These are phyloP conservation scores for Castanea crenata DNA, from an alignment of 306 rosid genomes.

Conservation along the genomic window DNA sequence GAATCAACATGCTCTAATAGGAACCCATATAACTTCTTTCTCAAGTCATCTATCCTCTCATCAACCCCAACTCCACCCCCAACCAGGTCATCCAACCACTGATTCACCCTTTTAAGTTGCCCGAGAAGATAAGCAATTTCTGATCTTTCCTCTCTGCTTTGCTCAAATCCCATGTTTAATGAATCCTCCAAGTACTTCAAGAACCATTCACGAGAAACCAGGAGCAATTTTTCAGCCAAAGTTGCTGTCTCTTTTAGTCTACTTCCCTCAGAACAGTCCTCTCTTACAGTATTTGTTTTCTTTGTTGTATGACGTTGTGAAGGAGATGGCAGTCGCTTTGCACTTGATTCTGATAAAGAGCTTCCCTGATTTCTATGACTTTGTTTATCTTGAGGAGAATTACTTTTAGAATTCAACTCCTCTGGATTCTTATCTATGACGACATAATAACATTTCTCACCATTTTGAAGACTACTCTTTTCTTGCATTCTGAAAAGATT, in stretches of 20 bases:
- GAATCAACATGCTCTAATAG: conserved; percentile 50
- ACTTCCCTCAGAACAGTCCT: conserved; percentile 30
- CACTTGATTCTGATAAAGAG: conserved; percentile 20
- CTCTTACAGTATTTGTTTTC: conserved; percentile 29
- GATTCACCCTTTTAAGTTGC: conserved; percentile 62
- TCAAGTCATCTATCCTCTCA: conserved; percentile 44
- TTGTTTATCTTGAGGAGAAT: conserved; percentile 30
- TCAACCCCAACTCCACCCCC: conserved; percentile 33
- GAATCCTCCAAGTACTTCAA: conserved; percentile 61
- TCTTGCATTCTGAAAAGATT: conserved; percentile 38
- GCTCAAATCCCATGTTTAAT: conserved; percentile 33
- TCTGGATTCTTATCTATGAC: conserved; percentile 30
- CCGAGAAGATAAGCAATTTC: conserved; percentile 49
- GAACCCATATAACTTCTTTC: conserved; percentile 50
- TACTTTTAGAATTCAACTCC: conserved; percentile 24
- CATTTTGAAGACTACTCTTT: conserved; percentile 25
- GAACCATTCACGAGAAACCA: conserved; percentile 67
- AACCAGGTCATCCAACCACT: conserved; percentile 56
- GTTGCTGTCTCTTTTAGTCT: conserved; percentile 38
- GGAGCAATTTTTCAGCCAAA: conserved; percentile 46
- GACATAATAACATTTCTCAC: conserved; percentile 37
- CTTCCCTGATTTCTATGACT: conserved; percentile 26
- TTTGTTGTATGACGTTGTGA: conserved; percentile 28
- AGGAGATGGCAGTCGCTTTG: conserved; percentile 26
- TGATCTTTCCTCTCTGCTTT: conserved; percentile 26